Conservation (phyloP, 2,329 filamentous ascomycete species). For the Fusarium mexicanum region DNA sequence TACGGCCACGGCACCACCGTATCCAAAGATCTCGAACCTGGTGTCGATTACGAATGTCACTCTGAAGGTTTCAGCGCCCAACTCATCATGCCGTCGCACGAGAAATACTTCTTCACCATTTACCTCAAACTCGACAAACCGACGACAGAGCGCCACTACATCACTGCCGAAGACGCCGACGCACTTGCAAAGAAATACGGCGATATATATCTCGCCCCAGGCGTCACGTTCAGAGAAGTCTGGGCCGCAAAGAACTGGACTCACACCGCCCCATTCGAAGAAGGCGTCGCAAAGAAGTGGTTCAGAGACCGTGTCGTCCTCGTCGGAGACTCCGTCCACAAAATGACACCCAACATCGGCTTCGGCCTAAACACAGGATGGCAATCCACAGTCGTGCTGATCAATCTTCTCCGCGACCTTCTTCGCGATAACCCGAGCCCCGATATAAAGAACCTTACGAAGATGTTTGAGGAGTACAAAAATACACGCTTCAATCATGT, state of each 20-base stretch:
- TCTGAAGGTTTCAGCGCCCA: slow-evolving; percentile 10
- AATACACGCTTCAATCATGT: not conserved
- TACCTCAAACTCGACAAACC: slow-evolving; percentile 17
- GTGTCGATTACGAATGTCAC: slow-evolving; percentile 19
- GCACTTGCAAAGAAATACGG: slow-evolving; percentile 6
- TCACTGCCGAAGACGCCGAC: slow-evolving; percentile 4
- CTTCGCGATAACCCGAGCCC: not conserved
- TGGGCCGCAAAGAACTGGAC: slow-evolving; percentile 17
- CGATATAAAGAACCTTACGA: not conserved
- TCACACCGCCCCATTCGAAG: slow-evolving; percentile 15
- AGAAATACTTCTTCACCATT: slow-evolving; percentile 19
- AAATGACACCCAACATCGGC: slow-evolving; percentile 33
- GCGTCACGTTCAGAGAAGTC: slow-evolving; percentile 7
- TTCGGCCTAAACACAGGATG: slow-evolving; percentile 34
- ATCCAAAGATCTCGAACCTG: not conserved
- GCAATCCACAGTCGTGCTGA: slow-evolving; percentile 21
- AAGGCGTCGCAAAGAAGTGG: slow-evolving; percentile 28
- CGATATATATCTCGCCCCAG: not conserved
- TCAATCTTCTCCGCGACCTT: slow-evolving; percentile 16
- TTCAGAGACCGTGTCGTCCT: slow-evolving; percentile 29
- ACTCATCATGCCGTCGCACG: slow-evolving; percentile 17
- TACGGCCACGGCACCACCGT: slow-evolving; percentile 10
- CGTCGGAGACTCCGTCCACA: slow-evolving; percentile 27
- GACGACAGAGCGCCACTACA: not conserved
- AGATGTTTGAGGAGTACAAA: slow-evolving; percentile 15